phyloP scores from a whole-genome alignment of 2,329 filamentous ascomycete genomes.

The Endothia cerciana region DNA sequence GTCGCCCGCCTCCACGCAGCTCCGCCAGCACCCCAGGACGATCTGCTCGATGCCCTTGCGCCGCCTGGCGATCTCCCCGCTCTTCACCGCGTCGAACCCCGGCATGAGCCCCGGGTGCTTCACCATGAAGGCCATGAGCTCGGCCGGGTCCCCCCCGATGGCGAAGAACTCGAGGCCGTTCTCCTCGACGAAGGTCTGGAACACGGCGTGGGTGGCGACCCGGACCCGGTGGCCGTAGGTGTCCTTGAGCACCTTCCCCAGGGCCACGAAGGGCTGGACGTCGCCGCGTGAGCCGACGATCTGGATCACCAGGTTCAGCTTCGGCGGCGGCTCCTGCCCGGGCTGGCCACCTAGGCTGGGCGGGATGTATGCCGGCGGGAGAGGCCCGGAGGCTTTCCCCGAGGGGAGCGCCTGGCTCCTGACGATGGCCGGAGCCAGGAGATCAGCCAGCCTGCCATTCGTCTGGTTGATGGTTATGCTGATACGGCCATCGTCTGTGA shows the following conservation, averaged over 20 bases:
- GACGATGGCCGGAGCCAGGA: slow-evolving; percentile 66
- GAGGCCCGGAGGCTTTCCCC: slow-evolving; percentile 42
- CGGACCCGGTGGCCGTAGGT: slow-evolving; percentile 73
- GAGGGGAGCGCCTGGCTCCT: slow-evolving; percentile 58
- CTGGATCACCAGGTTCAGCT: slow-evolving; percentile 73
- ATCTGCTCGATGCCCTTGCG: slow-evolving; percentile 78
- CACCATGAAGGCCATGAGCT: slow-evolving; percentile 89
- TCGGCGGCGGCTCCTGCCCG: slow-evolving; percentile 58
- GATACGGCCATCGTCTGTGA: slow-evolving; percentile 73
- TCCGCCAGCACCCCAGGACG: slow-evolving; percentile 83
- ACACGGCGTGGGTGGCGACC: slow-evolving; percentile 72
- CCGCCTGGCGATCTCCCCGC: slow-evolving; percentile 75
- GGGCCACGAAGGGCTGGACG: slow-evolving; percentile 74
- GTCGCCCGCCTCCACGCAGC: slow-evolving; percentile 79
- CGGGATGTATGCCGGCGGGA: slow-evolving; percentile 73
- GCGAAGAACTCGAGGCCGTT: slow-evolving; percentile 76
- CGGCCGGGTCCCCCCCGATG: slow-evolving; percentile 75
- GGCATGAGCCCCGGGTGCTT: slow-evolving; percentile 88
- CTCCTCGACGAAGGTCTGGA: slow-evolving; percentile 69
- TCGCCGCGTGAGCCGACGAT: slow-evolving; percentile 76
- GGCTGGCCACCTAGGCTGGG: slow-evolving; percentile 70
- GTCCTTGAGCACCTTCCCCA: slow-evolving; percentile 67
- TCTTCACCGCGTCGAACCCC: slow-evolving; percentile 74
- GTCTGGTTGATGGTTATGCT: slow-evolving; percentile 80
- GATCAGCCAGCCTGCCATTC: slow-evolving; percentile 64